Conservation (phyloP, 352 stramenopile species). For the Phytophthora europaea region DNA sequence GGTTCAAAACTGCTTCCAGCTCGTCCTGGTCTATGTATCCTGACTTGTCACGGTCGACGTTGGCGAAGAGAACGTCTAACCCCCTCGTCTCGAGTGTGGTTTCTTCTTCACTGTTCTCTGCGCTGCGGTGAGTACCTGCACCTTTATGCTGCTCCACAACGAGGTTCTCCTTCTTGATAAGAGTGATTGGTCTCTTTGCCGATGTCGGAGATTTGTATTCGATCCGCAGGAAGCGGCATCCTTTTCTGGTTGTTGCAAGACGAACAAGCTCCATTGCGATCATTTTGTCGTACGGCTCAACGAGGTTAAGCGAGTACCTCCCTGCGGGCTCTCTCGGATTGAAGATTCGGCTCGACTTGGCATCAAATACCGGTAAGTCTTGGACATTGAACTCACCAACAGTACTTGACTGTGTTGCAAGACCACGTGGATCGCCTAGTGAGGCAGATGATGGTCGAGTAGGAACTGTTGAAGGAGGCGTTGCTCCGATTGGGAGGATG, state of each 20-base stretch:
- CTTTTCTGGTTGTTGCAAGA: constrained; percentile 75
- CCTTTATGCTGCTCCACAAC: constrained; percentile 41
- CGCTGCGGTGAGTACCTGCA: constrained; percentile 5
- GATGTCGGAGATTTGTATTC: constrained; percentile 54
- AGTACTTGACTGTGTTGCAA: neutral
- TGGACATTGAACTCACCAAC: constrained; percentile 40
- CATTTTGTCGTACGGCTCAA: constrained; percentile 83
- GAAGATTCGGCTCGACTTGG: constrained; percentile 59
- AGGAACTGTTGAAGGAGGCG: neutral
- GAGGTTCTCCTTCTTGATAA: constrained; percentile 66
- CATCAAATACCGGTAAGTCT: constrained; percentile 56
- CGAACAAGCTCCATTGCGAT: constrained; percentile 81
- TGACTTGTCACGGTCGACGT: constrained; percentile 74
- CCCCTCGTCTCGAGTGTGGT: constrained; percentile 64
- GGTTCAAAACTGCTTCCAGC: constrained; percentile 71
- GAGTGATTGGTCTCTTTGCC: constrained; percentile 49
- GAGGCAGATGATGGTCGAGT: constrained; percentile 8
- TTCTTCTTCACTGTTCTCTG: constrained; percentile 41
- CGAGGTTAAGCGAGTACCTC: constrained; percentile 72
- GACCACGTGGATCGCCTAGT: neutral
- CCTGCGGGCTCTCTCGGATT: constrained; percentile 77
- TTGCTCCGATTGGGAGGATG: constrained; percentile 22
- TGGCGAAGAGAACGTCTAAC: constrained; percentile 69
- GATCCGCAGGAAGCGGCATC: constrained; percentile 73
- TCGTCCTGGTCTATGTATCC: constrained; percentile 65